These are phyloP conservation scores for Ogataea allantospora DNA, from an alignment of 805 yeast species.

Conservation along the genomic window DNA sequence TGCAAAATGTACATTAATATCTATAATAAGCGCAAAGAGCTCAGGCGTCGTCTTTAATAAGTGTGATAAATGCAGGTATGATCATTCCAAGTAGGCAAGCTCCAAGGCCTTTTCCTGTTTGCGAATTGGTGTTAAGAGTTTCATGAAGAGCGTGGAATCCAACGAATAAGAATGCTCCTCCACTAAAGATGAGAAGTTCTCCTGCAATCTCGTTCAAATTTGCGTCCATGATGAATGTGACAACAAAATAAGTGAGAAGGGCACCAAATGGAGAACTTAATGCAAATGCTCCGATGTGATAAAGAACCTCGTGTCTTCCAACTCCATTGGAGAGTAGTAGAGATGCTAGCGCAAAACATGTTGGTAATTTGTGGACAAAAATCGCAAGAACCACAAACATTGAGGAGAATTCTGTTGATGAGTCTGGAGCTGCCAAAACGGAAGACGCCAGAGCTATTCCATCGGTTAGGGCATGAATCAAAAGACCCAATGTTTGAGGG, in stretches of 20 bases:
- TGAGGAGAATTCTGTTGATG: conserved; percentile 15
- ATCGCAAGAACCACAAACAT: conserved; percentile 56
- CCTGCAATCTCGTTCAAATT: conserved; percentile 42
- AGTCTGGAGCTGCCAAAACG: conserved; percentile 29
- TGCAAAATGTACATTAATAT: conserved; percentile 2
- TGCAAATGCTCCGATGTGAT: conserved; percentile 55
- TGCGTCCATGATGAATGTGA: conserved; percentile 12
- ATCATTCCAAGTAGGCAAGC: conserved; percentile 31
- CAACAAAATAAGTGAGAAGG: conserved; percentile 41
- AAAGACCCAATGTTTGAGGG: conserved; percentile 57
- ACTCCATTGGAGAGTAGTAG: conserved; percentile 43
- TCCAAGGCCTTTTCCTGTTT: conserved; percentile 15
- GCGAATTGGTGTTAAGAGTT: conserved; percentile 24
- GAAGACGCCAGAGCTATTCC: conserved; percentile 73
- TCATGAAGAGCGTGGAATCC: conserved; percentile 62
- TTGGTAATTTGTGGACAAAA: conserved; percentile 70
- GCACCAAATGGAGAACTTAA: conserved; percentile 63
- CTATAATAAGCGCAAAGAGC: conserved; percentile 5
- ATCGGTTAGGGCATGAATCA: conserved; percentile 68
- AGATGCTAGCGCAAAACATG: conserved; percentile 65
- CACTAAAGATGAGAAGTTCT: conserved; percentile 57
- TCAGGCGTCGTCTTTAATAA: conserved; percentile 24
- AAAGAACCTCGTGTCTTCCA: conserved; percentile 32
- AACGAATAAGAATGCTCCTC: conserved; percentile 72
- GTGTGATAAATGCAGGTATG: conserved; percentile 26